phyloP scores from a whole-genome alignment of 2,329 filamentous ascomycete genomes.

The Paecilomyces sp. region DNA sequence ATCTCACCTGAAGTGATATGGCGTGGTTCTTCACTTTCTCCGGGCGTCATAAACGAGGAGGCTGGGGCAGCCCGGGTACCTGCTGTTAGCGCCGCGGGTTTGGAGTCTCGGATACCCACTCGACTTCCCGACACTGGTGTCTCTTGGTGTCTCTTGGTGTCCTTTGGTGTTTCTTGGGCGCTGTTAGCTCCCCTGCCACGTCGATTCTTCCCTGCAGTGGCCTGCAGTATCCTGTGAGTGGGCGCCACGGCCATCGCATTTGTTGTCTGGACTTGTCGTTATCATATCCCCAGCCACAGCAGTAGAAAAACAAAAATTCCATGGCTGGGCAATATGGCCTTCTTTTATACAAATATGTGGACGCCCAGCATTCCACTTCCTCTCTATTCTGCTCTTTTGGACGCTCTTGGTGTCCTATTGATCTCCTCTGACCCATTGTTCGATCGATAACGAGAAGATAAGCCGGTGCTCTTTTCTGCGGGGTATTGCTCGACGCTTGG shows the following conservation, averaged over 20 bases:
- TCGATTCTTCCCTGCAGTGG: not conserved
- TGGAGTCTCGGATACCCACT: not conserved
- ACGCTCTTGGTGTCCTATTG: not conserved
- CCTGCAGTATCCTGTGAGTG: not conserved
- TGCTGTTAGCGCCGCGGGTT: not conserved
- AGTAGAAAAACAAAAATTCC: not conserved
- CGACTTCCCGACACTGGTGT: too few relatives aligned
- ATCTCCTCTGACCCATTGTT: not conserved
- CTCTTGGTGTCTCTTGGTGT: not conserved
- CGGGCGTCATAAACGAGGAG: not conserved
- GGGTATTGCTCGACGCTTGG: not conserved
- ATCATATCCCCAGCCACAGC: conserved; percentile 3
- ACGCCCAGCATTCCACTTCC: not conserved
- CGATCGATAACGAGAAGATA: not conserved
- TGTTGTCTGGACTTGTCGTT: not conserved
- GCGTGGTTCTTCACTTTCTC: too few relatives aligned
- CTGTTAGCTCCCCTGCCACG: not conserved
- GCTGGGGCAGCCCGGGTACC: not conserved
- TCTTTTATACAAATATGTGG: not conserved
- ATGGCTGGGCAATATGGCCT: conserved; percentile 4
- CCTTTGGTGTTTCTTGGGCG: not conserved
- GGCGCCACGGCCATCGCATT: not conserved
- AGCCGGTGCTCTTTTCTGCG: not conserved
- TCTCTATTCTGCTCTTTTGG: not conserved
- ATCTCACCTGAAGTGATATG: too few relatives aligned